Base-by-base conservation (phyloP, 2,329 filamentous ascomycete species). In the Chrysoporthe deuterocubensis region DNA sequence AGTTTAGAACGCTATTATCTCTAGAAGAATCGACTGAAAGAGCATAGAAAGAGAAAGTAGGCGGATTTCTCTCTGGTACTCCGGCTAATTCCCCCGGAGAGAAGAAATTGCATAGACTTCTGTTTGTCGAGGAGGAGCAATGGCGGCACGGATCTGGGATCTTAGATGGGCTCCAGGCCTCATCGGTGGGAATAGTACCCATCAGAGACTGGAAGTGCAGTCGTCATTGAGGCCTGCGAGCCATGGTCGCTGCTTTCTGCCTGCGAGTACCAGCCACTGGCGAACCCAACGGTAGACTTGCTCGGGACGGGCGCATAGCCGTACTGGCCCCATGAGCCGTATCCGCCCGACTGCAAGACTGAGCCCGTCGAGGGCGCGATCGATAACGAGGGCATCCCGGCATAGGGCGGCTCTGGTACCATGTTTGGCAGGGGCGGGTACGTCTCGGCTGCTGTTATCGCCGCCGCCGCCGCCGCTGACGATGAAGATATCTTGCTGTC, bases 401-500 rank as follows among this genome's bases (percentile, higher is more conserved):
- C n/a, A n/a, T n/a, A 44, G 26, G 60, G 67, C 5, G 59, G 52
- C 26, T 43, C 42, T 4, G 68, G 50, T 16, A 57, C 62, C 68
- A 69, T 69, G 32, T 37, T 69, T 18, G 68, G 68, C 21, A 69
- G 62, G 5, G 81, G 74, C 4, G 79, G 76, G 65, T 85, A 85
- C 64, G 84, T 77, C 11, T 83, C 82, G 6, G 77, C 71, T 1
- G 82, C 62, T 6, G 68, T 76, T 66, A 83, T 74, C 3, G 76
- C 74, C 3, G 76, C n/a, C 5, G 62, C 16, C 11, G 81, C 80
- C 4, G 75, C n/a, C n/a, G n/a, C n/a, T n/a, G n/a, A n/a, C n/a
- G n/a, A n/a, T n/a, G n/a, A n/a, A n/a, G n/a, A n/a, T n/a, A n/a
- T 72, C 60, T 80, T 82, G 68, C 83, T 79, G 52, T 83, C 83